Evolutionary conservation across 768 basidiomycete genomes (phyloP).

Genomic region (Mrakia hoshinonis): DNA sequence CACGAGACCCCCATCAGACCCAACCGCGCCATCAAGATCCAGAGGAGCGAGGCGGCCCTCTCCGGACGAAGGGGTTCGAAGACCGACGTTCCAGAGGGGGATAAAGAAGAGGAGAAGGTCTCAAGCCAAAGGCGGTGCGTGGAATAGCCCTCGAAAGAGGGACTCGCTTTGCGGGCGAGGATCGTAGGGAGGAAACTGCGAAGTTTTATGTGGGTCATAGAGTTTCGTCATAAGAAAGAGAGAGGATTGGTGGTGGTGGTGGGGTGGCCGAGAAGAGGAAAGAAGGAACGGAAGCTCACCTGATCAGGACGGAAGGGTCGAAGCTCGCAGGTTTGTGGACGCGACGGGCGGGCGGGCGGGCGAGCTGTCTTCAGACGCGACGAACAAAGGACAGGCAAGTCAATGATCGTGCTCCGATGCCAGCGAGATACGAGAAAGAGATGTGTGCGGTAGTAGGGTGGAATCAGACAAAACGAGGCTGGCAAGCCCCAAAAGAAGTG

Average conservation of each 20-base stretch:
- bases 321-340: not conserved
- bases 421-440: not conserved
- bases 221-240: slow-evolving; percentile 17
- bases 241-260: not conserved
- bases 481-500: slow-evolving; percentile 29
- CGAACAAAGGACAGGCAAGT: not conserved
- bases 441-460: not conserved
- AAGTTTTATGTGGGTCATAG: slow-evolving; percentile 19
- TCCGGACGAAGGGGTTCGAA: slow-evolving; percentile 20
- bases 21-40: slow-evolving; percentile 21
- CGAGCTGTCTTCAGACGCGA: not conserved
- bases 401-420: not conserved
- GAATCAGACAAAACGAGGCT: slow-evolving; percentile 30
- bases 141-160: not conserved
- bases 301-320: not conserved
- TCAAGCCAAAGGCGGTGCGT: not conserved
- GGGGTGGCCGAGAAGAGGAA: not conserved
- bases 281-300: not conserved
- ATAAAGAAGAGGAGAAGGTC: slow-evolving; percentile 9
- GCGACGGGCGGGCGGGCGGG: not conserved
- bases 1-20: slow-evolving; percentile 10
- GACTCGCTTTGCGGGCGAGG: slow-evolving; percentile 26
- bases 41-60: slow-evolving; percentile 22
- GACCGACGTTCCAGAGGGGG: slow-evolving; percentile 2
- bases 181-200: slow-evolving; percentile 29